These are phyloP conservation scores for Remersonia thermophila DNA, from an alignment of 2,329 filamentous ascomycete species.

Conservation along the genomic window DNA sequence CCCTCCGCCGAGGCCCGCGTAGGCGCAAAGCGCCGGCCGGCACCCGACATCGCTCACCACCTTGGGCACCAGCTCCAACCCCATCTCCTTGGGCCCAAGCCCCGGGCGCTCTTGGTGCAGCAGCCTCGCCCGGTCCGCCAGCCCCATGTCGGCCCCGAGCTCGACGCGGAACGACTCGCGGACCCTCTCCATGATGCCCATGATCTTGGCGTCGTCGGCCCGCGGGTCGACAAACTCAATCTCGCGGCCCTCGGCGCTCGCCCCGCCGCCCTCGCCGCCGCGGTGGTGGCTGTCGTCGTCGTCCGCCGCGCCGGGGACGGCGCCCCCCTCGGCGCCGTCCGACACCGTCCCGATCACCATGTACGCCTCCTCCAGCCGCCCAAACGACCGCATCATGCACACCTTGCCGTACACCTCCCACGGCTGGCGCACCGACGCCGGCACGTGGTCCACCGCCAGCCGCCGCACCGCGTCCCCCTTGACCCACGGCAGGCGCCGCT, in stretches of 20 bases:
- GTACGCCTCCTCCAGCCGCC: slow-evolving; percentile 26
- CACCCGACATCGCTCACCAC: too few relatives aligned
- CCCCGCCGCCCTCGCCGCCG: slow-evolving; percentile 12
- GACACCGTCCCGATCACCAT: slow-evolving; percentile 19
- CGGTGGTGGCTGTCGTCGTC: slow-evolving; percentile 12
- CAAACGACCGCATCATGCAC: slow-evolving; percentile 30
- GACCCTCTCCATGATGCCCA: slow-evolving; percentile 15
- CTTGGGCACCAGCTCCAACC: too few relatives aligned
- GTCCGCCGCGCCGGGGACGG: slow-evolving; percentile 1
- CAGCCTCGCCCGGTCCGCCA: slow-evolving; percentile 2
- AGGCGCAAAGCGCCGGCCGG: too few relatives aligned
- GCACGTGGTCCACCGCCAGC: slow-evolving; percentile 35
- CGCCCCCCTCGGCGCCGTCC: too few relatives aligned
- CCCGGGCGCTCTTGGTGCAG: too few relatives aligned
- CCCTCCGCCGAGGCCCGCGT: too few relatives aligned
- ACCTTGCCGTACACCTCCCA: slow-evolving; percentile 42
- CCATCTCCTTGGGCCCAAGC: too few relatives aligned
- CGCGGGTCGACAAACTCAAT: slow-evolving; percentile 22
- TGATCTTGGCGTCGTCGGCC: slow-evolving; percentile 11
- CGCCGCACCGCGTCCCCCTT: slow-evolving; percentile 22
- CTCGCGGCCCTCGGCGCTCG: slow-evolving; percentile 15
- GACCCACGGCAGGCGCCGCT: slow-evolving; percentile 23
- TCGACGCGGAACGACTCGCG: slow-evolving; percentile 15
- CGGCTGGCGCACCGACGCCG: slow-evolving; percentile 30
- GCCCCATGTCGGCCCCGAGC: slow-evolving; percentile 6